phyloP scores from a whole-genome alignment of 768 basidiomycete species.

The Sporobolomyces pararoseus region DNA sequence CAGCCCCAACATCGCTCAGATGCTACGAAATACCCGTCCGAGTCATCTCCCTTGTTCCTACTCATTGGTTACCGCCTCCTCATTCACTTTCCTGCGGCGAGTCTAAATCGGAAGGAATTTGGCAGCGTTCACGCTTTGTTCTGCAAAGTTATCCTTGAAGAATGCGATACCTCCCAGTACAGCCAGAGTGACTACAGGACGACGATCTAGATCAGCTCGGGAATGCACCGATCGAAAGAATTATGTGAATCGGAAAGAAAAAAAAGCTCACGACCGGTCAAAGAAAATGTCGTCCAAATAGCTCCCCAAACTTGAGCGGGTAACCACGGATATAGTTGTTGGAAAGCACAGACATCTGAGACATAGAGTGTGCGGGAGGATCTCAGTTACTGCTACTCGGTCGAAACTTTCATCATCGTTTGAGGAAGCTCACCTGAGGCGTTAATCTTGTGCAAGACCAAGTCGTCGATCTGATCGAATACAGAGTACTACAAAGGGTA shows the following conservation, averaged over 20 bases:
- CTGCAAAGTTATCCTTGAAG: constrained; percentile 35
- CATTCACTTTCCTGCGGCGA: no score
- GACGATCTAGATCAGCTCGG: no score
- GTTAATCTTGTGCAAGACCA: constrained; percentile 22
- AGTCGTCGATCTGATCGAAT: constrained; percentile 35
- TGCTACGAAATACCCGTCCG: no score
- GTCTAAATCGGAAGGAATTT: background rate
- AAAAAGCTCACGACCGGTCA: constrained; percentile 16
- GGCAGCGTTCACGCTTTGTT: constrained; percentile 3
- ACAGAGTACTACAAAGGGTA: constrained; percentile 21
- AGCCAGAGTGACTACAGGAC: constrained; percentile 10
- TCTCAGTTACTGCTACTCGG: no score
- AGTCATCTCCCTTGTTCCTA: no score
- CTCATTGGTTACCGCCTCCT: no score
- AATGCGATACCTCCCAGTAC: constrained; percentile 17
- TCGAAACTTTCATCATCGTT: no score
- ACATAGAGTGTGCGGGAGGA: no score
- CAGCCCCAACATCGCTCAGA: no score
- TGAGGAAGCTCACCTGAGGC: background rate
- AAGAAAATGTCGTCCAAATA: constrained; percentile 18
- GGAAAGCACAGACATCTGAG: constrained; percentile 34
- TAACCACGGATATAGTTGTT: constrained; percentile 21
- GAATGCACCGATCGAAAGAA: no score
- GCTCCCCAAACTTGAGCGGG: constrained; percentile 34
- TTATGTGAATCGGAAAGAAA: no score